Evolutionary conservation across 2,329 filamentous ascomycete species (phyloP).

Genomic region (Aspergillus bombycis): DNA sequence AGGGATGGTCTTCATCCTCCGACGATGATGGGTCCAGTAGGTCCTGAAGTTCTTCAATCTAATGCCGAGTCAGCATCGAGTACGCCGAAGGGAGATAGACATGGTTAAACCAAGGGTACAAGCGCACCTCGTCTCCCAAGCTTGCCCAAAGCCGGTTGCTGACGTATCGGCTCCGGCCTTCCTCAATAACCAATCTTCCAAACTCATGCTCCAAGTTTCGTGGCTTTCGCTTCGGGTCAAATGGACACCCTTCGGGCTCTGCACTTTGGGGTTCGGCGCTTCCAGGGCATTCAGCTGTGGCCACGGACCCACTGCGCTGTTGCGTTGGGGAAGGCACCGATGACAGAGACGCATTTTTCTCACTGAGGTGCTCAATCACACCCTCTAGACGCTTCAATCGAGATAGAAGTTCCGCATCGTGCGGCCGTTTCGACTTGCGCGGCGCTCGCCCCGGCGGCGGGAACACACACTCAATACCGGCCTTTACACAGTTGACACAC

Average conservation of each 20-base stretch:
- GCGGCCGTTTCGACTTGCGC: constrained; percentile 59
- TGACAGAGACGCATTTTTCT: constrained; percentile 39
- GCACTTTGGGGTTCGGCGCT: not conserved
- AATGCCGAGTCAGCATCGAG: constrained; percentile 15
- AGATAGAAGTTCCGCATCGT: constrained; percentile 63
- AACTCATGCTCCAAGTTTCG: constrained; percentile 51
- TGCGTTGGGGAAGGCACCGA: constrained; percentile 14
- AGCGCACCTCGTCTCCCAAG: constrained; percentile 61
- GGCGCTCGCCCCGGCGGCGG: constrained; percentile 64
- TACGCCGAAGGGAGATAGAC: not conserved
- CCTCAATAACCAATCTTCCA: constrained; percentile 62
- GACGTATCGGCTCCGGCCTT: constrained; percentile 63
- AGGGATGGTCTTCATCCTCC: constrained; percentile 58
- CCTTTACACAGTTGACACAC: constrained; percentile 52
- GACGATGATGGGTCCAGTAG: constrained; percentile 62
- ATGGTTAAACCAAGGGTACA: not conserved
- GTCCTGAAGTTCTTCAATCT: constrained; percentile 65
- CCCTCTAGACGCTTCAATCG: constrained; percentile 62
- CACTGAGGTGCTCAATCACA: constrained; percentile 62
- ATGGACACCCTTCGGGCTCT: constrained; percentile 17
- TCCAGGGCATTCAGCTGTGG: not conserved
- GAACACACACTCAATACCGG: constrained; percentile 63
- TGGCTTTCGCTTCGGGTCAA: constrained; percentile 24
- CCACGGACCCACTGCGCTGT: constrained; percentile 8
- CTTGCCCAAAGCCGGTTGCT: constrained; percentile 65